Evolutionary conservation across 2,329 filamentous ascomycete genomes (phyloP).

Genomic region (Fusarium agapanthi): DNA sequence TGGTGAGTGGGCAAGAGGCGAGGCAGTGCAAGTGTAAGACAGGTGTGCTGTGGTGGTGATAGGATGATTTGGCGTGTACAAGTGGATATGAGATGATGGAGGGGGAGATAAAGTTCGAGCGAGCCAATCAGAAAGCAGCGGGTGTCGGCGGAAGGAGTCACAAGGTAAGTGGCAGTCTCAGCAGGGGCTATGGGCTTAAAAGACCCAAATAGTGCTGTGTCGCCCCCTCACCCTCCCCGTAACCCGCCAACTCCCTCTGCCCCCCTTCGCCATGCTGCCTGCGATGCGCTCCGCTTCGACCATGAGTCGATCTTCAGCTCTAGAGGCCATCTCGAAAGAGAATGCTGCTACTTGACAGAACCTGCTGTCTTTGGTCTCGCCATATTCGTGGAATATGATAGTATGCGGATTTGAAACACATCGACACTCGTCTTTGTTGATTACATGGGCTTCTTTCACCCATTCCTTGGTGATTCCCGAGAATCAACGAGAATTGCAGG

Average conservation of each 20-base stretch:
- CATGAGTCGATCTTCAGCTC: slow-evolving; percentile 2
- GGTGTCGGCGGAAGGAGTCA: slow-evolving; percentile 31
- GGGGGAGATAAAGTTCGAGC: background rate
- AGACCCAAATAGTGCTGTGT: slow-evolving; percentile 63
- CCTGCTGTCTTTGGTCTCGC: background rate
- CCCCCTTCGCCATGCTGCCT: background rate
- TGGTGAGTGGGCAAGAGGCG: background rate
- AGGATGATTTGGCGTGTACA: slow-evolving; percentile 14
- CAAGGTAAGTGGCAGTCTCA: slow-evolving; percentile 29
- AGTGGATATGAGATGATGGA: slow-evolving; percentile 25
- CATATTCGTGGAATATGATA: background rate
- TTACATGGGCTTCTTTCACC: slow-evolving; percentile 44
- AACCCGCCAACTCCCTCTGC: slow-evolving; percentile 41
- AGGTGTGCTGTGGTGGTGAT: slow-evolving; percentile 2
- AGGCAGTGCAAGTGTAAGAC: slow-evolving; percentile 21
- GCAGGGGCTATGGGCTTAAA: slow-evolving; percentile 56
- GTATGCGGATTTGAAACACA: background rate
- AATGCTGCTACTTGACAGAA: background rate
- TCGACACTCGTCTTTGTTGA: slow-evolving; percentile 22
- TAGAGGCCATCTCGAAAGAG: slow-evolving; percentile 10
- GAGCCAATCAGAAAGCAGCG: slow-evolving; percentile 34
- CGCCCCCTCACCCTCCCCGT: slow-evolving; percentile 53
- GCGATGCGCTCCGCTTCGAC: slow-evolving; percentile 5
- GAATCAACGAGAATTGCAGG: background rate
- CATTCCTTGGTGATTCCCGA: slow-evolving; percentile 1